Evolutionary conservation across 75 land plant genomes (phyloP).

Genomic region (Sequoiadendron giganteum): DNA sequence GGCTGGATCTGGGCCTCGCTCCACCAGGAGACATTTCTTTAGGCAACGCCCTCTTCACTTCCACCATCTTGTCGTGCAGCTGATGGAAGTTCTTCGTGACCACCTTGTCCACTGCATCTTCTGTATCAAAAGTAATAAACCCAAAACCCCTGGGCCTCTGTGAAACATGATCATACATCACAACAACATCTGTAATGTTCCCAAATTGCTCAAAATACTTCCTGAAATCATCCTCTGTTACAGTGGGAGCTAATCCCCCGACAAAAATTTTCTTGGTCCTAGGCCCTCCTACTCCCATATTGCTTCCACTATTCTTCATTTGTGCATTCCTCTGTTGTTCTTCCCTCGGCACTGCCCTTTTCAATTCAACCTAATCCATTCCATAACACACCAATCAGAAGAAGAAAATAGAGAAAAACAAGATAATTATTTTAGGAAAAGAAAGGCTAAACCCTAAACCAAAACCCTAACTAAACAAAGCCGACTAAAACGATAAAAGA

Average conservation of each 20-base stretch:
- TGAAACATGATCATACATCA: conserved; percentile 56
- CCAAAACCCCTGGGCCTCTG: conserved; percentile 60
- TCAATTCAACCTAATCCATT: conserved; percentile 40
- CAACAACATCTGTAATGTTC: conserved; percentile 50
- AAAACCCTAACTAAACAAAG: not conserved
- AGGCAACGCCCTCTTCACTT: conserved; percentile 38
- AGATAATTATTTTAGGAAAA: not conserved
- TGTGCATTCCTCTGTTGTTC: conserved; percentile 42
- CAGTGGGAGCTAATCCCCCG: conserved; percentile 48
- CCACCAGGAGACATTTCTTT: conserved; percentile 24
- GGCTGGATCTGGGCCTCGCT: conserved; percentile 20
- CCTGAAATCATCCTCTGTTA: conserved; percentile 52
- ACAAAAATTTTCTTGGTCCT: conserved; percentile 59
- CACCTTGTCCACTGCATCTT: conserved; percentile 47
- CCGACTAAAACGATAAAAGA: not conserved
- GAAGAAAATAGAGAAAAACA: not conserved
- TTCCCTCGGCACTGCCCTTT: conserved; percentile 59
- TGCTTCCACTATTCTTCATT: conserved; percentile 33
- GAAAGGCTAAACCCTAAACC: not conserved
- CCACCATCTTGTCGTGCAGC: conserved; percentile 50
- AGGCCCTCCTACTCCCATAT: conserved; percentile 24
- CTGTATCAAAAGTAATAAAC: conserved; percentile 46
- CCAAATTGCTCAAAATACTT: conserved; percentile 66
- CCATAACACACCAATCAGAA: not conserved
- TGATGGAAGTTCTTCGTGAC: conserved; percentile 42